These are phyloP conservation scores for Brettanomyces bruxellensis DNA, from an alignment of 805 yeast species.

Conservation along the genomic window DNA sequence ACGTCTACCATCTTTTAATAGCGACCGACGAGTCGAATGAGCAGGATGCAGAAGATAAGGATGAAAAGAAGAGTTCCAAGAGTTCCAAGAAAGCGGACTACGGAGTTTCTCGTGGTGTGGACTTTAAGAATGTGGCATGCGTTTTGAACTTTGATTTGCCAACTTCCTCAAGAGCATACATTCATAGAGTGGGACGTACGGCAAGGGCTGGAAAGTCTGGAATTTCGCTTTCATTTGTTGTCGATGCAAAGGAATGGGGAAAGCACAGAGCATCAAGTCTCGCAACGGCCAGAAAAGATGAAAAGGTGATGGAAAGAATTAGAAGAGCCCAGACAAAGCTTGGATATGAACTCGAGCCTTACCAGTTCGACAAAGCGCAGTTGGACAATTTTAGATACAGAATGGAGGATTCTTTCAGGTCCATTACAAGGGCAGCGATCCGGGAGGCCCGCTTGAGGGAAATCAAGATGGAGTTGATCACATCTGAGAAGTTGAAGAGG, in stretches of 20 bases:
- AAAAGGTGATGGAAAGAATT: conserved; percentile 71
- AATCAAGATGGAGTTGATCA: conserved; percentile 73
- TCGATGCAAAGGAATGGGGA: conserved; percentile 75
- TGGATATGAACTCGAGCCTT: conserved; percentile 75
- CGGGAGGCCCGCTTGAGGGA: conserved; percentile 92
- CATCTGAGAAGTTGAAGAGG: conserved; percentile 84
- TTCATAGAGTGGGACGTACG: conserved; percentile 93
- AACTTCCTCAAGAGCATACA: conserved; percentile 76
- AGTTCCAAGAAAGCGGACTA: conserved; percentile 46
- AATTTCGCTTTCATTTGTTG: conserved; percentile 87
- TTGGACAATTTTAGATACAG: conserved; percentile 94
- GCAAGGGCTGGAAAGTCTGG: conserved; percentile 97
- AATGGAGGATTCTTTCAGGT: conserved; percentile 93
- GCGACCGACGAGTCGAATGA: conserved; percentile 89
- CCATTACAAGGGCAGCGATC: conserved; percentile 81
- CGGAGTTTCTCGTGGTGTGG: conserved; percentile 95
- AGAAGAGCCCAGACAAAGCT: conserved; percentile 64
- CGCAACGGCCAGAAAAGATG: conserved; percentile 70
- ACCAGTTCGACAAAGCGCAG: conserved; percentile 83
- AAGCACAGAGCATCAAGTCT: conserved; percentile 77
- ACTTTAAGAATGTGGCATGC: conserved; percentile 92
- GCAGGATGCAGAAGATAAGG: conserved; percentile 35
- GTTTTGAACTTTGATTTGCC: conserved; percentile 94
- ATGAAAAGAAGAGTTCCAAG: conserved; percentile 13
- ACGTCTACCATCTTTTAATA: conserved; percentile 75